Base-by-base conservation (phyloP, 495 filamentous ascomycete species). In the Penicillium fimorum region DNA sequence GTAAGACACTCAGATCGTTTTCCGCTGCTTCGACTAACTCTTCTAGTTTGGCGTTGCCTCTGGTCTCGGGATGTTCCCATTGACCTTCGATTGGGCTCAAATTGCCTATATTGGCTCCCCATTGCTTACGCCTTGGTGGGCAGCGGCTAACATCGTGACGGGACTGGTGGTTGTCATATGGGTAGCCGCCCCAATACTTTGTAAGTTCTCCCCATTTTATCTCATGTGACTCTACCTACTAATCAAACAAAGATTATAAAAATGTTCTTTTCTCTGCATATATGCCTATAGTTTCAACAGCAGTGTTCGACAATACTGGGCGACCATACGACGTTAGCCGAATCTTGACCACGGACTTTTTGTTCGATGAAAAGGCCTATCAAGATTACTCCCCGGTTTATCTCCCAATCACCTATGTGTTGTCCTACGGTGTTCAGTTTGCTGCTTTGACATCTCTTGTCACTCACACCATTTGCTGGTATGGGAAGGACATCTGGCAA, bases 1-100 rank as follows among this genome's bases (percentile, higher is more conserved):
- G 64, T 67, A 53, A 33, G 61, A 37, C 6, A 29, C 29, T 5
- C 18, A n/a, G 11, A 11, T 0, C 10, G 1, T 51, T 6, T 15
- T n/a, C 12, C 29, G n/a, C n/a, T 33, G 20, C 20, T 27, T 25
- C 27, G 2, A 12, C 63, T 65, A 20, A 65, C 44, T 30, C 5
- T n/a, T 15, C 8, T 50, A 67, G 71, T 94, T 95, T 59, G 91
- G 91, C 4, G 87, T 92, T 32, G 75, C 83, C n/a, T 92, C 91
- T 3, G 91, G 91, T 22, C 76, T 96, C 40, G 91, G 91, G 3
- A 75, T 95, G 42, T 89, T 94, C 57, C 91, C 91, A 10, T 61
- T 94, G 57, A 95, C 91, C 0, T 95, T 96, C 61, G 91, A 96
- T 73, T 95, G 91, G 91, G 86, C 87, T 3, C 91, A 96, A 67